phyloP scores from a whole-genome alignment of 2,329 filamentous ascomycete genomes.

The Cladosporium velox region DNA sequence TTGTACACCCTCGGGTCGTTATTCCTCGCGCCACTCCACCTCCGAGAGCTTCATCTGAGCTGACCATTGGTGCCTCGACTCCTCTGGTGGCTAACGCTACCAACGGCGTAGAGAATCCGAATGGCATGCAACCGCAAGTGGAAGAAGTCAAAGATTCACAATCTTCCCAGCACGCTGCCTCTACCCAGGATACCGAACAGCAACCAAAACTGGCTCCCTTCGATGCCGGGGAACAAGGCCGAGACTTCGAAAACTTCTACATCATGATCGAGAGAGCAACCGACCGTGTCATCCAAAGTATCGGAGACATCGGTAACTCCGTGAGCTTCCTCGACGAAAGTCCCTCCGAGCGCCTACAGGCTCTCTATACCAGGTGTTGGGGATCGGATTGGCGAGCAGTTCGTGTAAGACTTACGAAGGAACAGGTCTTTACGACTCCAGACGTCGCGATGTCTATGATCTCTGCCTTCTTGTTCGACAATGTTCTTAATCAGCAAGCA shows the following conservation, averaged over 20 bases:
- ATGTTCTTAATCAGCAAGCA: background rate
- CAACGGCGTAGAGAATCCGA: background rate
- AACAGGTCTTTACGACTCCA: background rate
- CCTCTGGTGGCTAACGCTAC: no score
- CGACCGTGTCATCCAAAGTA: background rate
- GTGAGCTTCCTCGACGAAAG: background rate
- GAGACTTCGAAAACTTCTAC: background rate
- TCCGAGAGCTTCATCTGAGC: background rate
- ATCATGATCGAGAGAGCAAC: background rate
- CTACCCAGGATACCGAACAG: background rate
- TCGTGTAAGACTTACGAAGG: background rate
- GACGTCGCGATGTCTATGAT: background rate
- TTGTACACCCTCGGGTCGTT: background rate
- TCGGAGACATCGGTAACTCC: background rate
- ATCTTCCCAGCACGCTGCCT: background rate
- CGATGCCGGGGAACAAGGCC: background rate
- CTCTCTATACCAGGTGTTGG: background rate
- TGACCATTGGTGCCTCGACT: no score
- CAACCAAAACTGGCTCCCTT: background rate
- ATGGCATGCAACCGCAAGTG: background rate
- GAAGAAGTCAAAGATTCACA: background rate
- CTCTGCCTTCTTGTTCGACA: background rate
- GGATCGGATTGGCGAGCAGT: background rate
- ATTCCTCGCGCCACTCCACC: no score
- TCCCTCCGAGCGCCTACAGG: background rate